Conservation (phyloP, 148 eudicot genomes). For the Talinum fruticosum region DNA sequence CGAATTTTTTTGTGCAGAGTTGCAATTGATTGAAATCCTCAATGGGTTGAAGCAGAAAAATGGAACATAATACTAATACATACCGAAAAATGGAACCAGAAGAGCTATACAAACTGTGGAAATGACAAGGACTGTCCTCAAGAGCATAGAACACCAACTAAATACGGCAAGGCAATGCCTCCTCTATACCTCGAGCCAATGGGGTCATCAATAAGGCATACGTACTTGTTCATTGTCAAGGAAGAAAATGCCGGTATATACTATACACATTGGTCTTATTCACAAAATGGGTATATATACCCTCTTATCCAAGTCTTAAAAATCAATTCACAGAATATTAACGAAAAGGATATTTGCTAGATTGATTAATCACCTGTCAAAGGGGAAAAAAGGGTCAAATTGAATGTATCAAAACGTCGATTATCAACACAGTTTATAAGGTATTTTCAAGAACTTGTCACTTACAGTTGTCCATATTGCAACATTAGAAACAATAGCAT, state of each 20-base stretch:
- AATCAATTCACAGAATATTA: neutral
- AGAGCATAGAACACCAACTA: slow-evolving; percentile 45
- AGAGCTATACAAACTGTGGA: slow-evolving; percentile 68
- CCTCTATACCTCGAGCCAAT: slow-evolving; percentile 70
- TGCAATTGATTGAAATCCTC: no score
- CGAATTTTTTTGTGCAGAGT: no score
- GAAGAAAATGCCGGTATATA: neutral
- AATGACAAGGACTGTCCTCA: slow-evolving; percentile 56
- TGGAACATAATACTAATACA: slow-evolving; percentile 6
- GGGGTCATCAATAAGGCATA: slow-evolving; percentile 72
- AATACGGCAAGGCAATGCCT: slow-evolving; percentile 47
- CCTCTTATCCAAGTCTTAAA: neutral
- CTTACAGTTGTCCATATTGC: slow-evolving; percentile 91
- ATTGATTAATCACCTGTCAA: slow-evolving; percentile 66
- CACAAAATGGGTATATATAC: no score
- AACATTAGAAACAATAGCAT: slow-evolving; percentile 52
- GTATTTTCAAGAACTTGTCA: slow-evolving; percentile 3
- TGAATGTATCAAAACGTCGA: neutral
- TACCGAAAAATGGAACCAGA: slow-evolving; percentile 70
- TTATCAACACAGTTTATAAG: neutral
- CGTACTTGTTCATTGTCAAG: slow-evolving; percentile 39
- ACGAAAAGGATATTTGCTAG: slow-evolving; percentile 67
- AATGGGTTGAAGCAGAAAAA: no score
- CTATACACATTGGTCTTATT: no score
- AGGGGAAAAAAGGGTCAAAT: neutral